Conservation (phyloP, 768 basidiomycete genomes). For the Jaapia argillacea region DNA sequence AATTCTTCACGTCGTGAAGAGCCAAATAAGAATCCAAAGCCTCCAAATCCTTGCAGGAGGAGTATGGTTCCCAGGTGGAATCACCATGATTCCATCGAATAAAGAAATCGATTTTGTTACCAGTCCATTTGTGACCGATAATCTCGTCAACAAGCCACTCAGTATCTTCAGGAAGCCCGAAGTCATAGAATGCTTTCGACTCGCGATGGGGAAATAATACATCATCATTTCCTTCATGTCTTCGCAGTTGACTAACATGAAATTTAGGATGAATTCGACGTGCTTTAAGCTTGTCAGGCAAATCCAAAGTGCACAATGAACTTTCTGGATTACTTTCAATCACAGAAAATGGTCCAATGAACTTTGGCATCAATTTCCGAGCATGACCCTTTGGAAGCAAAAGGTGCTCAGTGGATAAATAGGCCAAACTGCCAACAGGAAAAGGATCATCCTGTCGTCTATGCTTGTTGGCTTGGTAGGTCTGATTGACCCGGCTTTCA, state of each 20-base stretch:
- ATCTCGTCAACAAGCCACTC: background rate
- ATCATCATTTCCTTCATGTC: slow-evolving; percentile 22
- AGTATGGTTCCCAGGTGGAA: background rate
- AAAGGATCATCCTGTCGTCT: slow-evolving; percentile 11
- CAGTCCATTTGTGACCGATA: background rate
- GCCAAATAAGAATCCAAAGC: background rate
- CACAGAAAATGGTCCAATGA: slow-evolving; percentile 23
- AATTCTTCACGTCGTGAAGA: background rate
- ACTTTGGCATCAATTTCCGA: slow-evolving; percentile 25
- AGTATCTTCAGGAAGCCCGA: background rate
- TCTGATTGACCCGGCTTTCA: slow-evolving; percentile 16
- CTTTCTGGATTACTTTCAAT: slow-evolving; percentile 8
- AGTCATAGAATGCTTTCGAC: background rate
- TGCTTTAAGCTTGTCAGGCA: slow-evolving; percentile 14
- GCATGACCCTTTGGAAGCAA: slow-evolving; percentile 19
- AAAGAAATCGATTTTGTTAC: background rate
- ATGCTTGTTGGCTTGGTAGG: slow-evolving; percentile 14
- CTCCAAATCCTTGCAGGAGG: background rate
- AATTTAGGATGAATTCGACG: slow-evolving; percentile 18
- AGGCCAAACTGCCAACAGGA: slow-evolving; percentile 19
- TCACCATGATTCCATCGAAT: background rate
- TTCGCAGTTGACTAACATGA: slow-evolving; percentile 17
- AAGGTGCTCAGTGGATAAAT: slow-evolving; percentile 24
- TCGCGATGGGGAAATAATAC: slow-evolving; percentile 14
- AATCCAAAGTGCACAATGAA: slow-evolving; percentile 13